phyloP scores from a whole-genome alignment of 345 rosid genomes.

The Heritiera littoralis region DNA sequence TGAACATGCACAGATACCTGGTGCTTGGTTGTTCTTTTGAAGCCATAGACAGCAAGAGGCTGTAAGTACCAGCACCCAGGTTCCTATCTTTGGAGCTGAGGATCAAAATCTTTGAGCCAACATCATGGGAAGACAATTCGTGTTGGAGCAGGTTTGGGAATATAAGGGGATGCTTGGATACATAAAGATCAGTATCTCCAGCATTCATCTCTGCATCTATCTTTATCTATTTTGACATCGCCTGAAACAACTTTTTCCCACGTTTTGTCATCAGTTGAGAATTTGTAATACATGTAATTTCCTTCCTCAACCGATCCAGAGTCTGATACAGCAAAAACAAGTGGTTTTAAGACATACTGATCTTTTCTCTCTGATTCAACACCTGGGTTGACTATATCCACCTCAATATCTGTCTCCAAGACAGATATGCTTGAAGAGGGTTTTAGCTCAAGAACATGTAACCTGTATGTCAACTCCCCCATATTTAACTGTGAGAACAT shows the following conservation, averaged over 20 bases:
- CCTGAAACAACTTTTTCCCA: slow-evolving; percentile 53
- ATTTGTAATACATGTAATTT: slow-evolving; percentile 68
- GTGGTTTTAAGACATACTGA: slow-evolving; percentile 61
- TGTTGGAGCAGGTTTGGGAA: slow-evolving; percentile 87
- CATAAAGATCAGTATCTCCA: slow-evolving; percentile 83
- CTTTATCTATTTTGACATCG: slow-evolving; percentile 55
- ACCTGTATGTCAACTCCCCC: slow-evolving; percentile 76
- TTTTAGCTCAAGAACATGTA: slow-evolving; percentile 79
- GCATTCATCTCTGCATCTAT: slow-evolving; percentile 60
- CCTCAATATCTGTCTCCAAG: slow-evolving; percentile 95
- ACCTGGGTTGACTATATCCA: slow-evolving; percentile 76
- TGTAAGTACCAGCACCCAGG: slow-evolving; percentile 68
- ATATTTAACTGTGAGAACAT: slow-evolving; percentile 63
- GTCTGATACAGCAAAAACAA: slow-evolving; percentile 54
- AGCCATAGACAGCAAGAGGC: slow-evolving; percentile 82
- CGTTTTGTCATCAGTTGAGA: slow-evolving; percentile 49
- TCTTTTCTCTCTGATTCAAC: slow-evolving; percentile 45
- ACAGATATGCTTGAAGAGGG: slow-evolving; percentile 85
- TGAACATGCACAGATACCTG: slow-evolving; percentile 49
- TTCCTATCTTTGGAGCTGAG: slow-evolving; percentile 65
- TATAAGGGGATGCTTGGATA: slow-evolving; percentile 76
- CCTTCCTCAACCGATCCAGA: slow-evolving; percentile 87
- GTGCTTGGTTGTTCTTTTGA: slow-evolving; percentile 68
- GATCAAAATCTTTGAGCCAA: slow-evolving; percentile 77
- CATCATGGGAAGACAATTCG: slow-evolving; percentile 89